These are phyloP conservation scores for Erodium moschatum DNA, from an alignment of 441 rosid genomes.

Conservation along the genomic window DNA sequence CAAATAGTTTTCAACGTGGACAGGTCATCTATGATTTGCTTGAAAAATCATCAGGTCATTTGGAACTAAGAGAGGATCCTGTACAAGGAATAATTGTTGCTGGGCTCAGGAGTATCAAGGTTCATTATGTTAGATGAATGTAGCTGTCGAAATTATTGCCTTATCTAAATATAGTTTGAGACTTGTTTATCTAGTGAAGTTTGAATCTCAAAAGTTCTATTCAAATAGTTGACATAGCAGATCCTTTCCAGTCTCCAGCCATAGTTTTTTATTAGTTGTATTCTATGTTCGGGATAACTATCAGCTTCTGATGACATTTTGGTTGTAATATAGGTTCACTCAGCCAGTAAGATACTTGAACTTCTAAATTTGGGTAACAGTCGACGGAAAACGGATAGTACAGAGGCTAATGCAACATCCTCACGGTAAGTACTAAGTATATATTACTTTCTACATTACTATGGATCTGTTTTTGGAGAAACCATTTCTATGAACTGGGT, in stretches of 20 bases:
- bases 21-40: conserved; percentile 93
- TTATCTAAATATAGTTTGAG: conserved; percentile 2
- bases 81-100: conserved; percentile 76
- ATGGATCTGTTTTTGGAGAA: conserved; percentile 6
- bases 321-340: conserved; percentile 47
- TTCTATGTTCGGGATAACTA: conserved; percentile 1
- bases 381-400: conserved; percentile 79
- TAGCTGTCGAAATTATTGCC: not conserved
- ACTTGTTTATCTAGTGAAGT: not conserved
- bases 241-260: not conserved
- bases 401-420: conserved; percentile 80
- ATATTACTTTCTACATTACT: too few species aligned
- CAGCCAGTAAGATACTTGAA: conserved; percentile 84
- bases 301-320: conserved; percentile 18
- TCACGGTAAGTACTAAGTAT: conserved; percentile 41
- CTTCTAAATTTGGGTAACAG: conserved; percentile 80
- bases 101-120: conserved; percentile 82
- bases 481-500: conserved; percentile 9
- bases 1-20: conserved; percentile 16
- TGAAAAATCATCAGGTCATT: conserved; percentile 77
- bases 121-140: conserved; percentile 20
- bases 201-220: not conserved
- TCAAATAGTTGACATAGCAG: not conserved
- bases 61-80: conserved; percentile 96
- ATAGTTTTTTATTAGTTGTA: not conserved